Conservation (phyloP, 202 grass and related monocot genomes). For the Digitaria exilis region DNA sequence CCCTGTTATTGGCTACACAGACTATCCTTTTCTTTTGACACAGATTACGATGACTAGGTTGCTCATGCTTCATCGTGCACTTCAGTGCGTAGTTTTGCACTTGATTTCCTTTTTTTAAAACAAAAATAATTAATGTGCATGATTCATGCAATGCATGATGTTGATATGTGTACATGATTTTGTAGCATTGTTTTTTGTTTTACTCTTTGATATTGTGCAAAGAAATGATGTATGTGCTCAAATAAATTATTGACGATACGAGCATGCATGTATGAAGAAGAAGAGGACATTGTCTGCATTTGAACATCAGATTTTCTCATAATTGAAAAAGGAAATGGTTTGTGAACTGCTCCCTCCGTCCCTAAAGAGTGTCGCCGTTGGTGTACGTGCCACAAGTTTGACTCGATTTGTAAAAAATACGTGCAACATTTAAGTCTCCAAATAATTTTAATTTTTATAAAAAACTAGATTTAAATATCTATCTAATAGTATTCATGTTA, state of each 20-base stretch:
- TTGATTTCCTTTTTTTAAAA: neutral
- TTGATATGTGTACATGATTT: neutral
- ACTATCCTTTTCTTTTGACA: constrained; percentile 54
- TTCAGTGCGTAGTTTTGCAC: neutral
- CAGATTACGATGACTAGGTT: neutral
- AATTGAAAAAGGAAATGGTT: no score
- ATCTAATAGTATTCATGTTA: no score
- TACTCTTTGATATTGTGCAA: neutral
- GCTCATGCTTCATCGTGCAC: neutral
- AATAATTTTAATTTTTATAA: no score
- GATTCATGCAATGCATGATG: neutral
- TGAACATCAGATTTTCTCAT: no score
- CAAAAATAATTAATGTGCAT: neutral
- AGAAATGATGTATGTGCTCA: neutral
- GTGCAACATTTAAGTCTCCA: no score
- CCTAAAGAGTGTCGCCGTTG: no score
- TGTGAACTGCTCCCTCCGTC: no score
- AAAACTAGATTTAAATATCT: no score
- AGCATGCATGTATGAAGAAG: no score
- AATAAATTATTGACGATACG: neutral
- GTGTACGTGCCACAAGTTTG: no score
- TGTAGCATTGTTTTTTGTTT: neutral
- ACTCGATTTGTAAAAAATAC: no score
- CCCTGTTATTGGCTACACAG: constrained; percentile 55
- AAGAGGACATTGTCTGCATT: no score